Conservation (phyloP, 495 filamentous ascomycete species). For the Elasticomyces elasticus region DNA sequence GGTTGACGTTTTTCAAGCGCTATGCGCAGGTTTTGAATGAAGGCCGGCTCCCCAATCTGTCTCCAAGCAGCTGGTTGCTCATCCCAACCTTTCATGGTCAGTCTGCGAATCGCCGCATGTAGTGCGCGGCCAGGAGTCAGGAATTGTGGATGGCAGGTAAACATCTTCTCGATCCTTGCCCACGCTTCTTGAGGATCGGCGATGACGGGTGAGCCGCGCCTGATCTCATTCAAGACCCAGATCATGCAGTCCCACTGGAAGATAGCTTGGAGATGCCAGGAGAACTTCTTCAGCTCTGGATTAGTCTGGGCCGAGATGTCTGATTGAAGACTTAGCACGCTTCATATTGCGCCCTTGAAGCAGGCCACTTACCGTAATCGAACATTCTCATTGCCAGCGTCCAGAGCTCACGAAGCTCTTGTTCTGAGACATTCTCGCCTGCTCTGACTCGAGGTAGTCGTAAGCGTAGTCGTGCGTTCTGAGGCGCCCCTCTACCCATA, state of each 20-base stretch:
- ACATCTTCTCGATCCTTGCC: slow-evolving; percentile 9
- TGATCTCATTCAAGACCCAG: slow-evolving; percentile 17
- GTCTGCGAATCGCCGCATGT: slow-evolving; percentile 14
- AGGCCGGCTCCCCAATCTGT: neutral
- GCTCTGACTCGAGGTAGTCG: slow-evolving; percentile 11
- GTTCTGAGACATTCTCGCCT: neutral
- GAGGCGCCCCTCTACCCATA: slow-evolving; percentile 2
- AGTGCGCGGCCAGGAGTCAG: slow-evolving; percentile 1
- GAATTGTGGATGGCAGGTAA: slow-evolving; percentile 6
- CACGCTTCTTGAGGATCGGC: slow-evolving; percentile 5
- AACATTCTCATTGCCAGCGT: slow-evolving; percentile 11
- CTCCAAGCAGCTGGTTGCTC: neutral
- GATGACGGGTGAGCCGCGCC: neutral
- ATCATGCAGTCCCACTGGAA: slow-evolving; percentile 21
- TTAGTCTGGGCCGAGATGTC: slow-evolving; percentile 6
- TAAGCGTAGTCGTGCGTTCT: slow-evolving; percentile 8
- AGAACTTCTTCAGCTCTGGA: slow-evolving; percentile 8
- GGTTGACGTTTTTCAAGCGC: neutral
- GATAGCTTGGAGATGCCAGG: slow-evolving; percentile 21
- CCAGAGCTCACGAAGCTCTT: slow-evolving; percentile 11
- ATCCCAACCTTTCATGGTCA: slow-evolving; percentile 21
- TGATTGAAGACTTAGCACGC: neutral
- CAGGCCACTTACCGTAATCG: slow-evolving; percentile 5
- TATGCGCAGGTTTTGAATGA: neutral
- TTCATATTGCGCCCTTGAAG: neutral